Evolutionary conservation across 495 filamentous ascomycete genomes (phyloP).

Genomic region (Talaromyces liani): DNA sequence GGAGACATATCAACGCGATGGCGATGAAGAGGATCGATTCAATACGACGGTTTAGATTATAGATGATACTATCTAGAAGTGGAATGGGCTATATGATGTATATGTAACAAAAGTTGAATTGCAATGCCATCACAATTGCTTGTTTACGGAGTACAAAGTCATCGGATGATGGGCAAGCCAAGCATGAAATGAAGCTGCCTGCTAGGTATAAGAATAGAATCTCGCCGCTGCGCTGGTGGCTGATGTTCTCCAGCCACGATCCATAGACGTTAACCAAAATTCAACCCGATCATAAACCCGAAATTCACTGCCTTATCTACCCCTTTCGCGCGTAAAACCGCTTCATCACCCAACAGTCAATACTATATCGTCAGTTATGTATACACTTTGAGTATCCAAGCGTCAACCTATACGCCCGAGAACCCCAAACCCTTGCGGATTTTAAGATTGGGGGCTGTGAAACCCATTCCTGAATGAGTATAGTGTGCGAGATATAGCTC

Average conservation of each 20-base stretch:
- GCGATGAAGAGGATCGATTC: constrained; percentile 36
- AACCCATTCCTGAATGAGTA: neutral
- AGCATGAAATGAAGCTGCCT: neutral
- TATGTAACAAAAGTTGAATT: neutral
- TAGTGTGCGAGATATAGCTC: neutral
- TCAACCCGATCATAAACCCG: neutral
- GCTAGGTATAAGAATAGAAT: neutral
- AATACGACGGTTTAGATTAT: constrained; percentile 29
- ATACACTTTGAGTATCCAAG: neutral
- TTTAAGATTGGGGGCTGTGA: neutral
- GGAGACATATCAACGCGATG: constrained; percentile 33
- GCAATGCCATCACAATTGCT: neutral
- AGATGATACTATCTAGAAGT: neutral
- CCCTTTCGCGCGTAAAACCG: no score
- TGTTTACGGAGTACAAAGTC: neutral
- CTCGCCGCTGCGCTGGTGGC: neutral
- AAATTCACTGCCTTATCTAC: neutral
- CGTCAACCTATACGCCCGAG: neutral
- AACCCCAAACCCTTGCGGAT: neutral
- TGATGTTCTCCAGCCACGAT: neutral
- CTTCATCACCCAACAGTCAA: neutral
- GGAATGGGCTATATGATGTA: neutral
- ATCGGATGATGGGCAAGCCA: neutral
- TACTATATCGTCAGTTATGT: neutral
- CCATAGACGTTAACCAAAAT: neutral